These are phyloP conservation scores for Spergularia azorica DNA, from an alignment of 179 eudicot genomes.

Conservation along the genomic window DNA sequence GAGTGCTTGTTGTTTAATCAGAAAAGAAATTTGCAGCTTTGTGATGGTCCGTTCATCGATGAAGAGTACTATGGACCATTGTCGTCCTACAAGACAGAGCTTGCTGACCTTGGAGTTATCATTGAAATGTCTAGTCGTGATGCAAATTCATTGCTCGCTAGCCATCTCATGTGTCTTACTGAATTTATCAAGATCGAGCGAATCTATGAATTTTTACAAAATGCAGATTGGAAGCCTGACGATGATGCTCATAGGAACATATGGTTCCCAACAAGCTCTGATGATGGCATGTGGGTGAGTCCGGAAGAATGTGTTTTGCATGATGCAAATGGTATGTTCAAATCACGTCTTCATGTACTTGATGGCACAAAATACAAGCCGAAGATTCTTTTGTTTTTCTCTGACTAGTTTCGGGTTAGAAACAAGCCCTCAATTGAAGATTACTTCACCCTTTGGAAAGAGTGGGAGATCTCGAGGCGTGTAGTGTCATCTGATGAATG, in stretches of 20 bases:
- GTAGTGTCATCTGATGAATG: slow-evolving; percentile 37
- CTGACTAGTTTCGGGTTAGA: slow-evolving; percentile 41
- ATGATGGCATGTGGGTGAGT: slow-evolving; percentile 50
- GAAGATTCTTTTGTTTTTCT: slow-evolving; percentile 41
- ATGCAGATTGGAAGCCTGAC: slow-evolving; percentile 44
- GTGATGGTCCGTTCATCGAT: slow-evolving; percentile 71
- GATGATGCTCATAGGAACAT: slow-evolving; percentile 22
- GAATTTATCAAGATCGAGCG: slow-evolving; percentile 38
- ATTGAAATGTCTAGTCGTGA: slow-evolving; percentile 19
- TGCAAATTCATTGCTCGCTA: slow-evolving; percentile 43
- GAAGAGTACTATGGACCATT: slow-evolving; percentile 51
- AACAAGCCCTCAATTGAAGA: slow-evolving; percentile 48
- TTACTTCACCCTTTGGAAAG: slow-evolving; percentile 61
- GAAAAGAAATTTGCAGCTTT: slow-evolving; percentile 28
- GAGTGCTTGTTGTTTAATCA: slow-evolving; percentile 44
- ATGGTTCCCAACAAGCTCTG: slow-evolving; percentile 55
- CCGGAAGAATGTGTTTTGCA: slow-evolving; percentile 55
- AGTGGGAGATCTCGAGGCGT: slow-evolving; percentile 54
- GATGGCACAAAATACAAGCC: slow-evolving; percentile 44
- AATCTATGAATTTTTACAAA: slow-evolving; percentile 40
- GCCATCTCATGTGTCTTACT: slow-evolving; percentile 38
- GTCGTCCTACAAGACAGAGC: slow-evolving; percentile 44
- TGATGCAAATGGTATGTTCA: slow-evolving; percentile 49
- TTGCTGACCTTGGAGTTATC: slow-evolving; percentile 46
- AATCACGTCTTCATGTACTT: slow-evolving; percentile 35